A percentile compares a stretch with the other conserved stretches of the same genome.
These are phyloP conservation scores for Penicillium sp. DNA, from an alignment of 2,329 filamentous ascomycete genomes.

Conservation along the genomic window DNA sequence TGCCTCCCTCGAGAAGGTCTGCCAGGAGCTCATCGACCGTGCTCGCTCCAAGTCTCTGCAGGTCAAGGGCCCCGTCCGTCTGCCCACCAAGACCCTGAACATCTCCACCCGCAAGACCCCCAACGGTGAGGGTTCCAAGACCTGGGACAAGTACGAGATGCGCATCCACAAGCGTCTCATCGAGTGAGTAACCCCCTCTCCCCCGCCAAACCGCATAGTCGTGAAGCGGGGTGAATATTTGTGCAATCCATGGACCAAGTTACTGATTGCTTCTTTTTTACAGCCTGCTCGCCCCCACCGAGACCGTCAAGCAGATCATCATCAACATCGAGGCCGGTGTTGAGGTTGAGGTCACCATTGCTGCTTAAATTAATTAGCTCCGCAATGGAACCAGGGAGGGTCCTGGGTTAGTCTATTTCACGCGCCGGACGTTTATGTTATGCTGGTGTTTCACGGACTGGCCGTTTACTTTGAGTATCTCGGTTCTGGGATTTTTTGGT, in stretches of 20 bases:
- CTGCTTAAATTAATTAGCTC: conserved; percentile 47
- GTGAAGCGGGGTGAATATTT: neutral
- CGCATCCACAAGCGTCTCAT: conserved; percentile 99
- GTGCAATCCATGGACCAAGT: neutral
- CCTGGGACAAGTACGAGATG: conserved; percentile 99
- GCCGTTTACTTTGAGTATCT: conserved; percentile 20
- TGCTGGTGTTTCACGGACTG: conserved; percentile 18
- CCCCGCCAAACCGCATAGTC: too few relatives aligned
- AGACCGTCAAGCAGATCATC: conserved; percentile 65
- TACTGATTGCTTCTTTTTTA: conserved; percentile 17
- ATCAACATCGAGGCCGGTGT: conserved; percentile 60
- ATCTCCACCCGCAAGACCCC: conserved; percentile 98
- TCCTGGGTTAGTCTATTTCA: conserved; percentile 22
- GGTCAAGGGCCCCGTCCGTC: conserved; percentile 97
- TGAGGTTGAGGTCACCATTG: conserved; percentile 59
- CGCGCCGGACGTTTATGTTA: conserved; percentile 19
- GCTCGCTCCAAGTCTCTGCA: conserved; percentile 98
- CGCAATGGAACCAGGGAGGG: conserved; percentile 31
- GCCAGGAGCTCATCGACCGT: conserved; percentile 96
- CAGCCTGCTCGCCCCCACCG: conserved; percentile 92
- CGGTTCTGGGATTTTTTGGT: conserved; percentile 20
- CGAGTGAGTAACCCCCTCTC: conserved; percentile 65
- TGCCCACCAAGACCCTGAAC: conserved; percentile 96
- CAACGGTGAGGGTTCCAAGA: conserved; percentile 99
- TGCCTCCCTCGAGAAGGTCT: conserved; percentile 95